Conservation (phyloP, 805 yeast species). For the Vanderwaltozyma yarrowii region DNA sequence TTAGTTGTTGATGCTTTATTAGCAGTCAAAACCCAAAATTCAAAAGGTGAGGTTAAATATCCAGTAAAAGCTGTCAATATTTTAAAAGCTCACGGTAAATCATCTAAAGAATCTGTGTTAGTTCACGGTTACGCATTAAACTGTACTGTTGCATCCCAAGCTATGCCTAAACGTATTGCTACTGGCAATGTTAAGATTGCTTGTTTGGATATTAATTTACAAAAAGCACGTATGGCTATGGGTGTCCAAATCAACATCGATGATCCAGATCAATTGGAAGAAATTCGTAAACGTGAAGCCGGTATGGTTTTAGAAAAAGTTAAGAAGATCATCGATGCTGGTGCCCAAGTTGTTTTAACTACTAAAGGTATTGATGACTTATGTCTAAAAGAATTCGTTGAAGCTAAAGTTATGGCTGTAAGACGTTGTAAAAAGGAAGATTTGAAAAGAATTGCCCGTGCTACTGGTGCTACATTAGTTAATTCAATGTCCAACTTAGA, state of each 20-base stretch:
- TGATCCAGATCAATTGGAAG: slow-evolving; percentile 95
- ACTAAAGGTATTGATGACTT: slow-evolving; percentile 93
- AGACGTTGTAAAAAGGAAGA: slow-evolving; percentile 97
- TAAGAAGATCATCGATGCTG: slow-evolving; percentile 68
- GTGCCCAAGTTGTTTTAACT: slow-evolving; percentile 87
- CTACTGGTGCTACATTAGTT: slow-evolving; percentile 92
- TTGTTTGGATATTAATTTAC: slow-evolving; percentile 82
- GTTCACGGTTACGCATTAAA: slow-evolving; percentile 93
- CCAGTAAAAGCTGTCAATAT: slow-evolving; percentile 97
- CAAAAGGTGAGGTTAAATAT: slow-evolving; percentile 80
- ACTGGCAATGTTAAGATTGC: slow-evolving; percentile 66
- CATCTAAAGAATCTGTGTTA: slow-evolving; percentile 74
- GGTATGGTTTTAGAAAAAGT: slow-evolving; percentile 79
- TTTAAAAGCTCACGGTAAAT: slow-evolving; percentile 93
- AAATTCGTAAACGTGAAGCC: slow-evolving; percentile 78
- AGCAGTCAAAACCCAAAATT: slow-evolving; percentile 84
- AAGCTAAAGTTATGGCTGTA: slow-evolving; percentile 87
- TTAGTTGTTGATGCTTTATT: slow-evolving; percentile 93
- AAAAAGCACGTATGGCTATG: slow-evolving; percentile 94
- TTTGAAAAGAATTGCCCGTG: slow-evolving; percentile 90
- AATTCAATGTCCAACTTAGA: slow-evolving; percentile 85
- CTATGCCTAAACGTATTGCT: slow-evolving; percentile 61
- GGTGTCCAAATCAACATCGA: slow-evolving; percentile 96
- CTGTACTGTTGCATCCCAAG: slow-evolving; percentile 95
- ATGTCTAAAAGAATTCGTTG: slow-evolving; percentile 84